Evolutionary conservation across 1,284 basidiomycete species (phyloP).

Genomic region (Agroathelia rolfsii): DNA sequence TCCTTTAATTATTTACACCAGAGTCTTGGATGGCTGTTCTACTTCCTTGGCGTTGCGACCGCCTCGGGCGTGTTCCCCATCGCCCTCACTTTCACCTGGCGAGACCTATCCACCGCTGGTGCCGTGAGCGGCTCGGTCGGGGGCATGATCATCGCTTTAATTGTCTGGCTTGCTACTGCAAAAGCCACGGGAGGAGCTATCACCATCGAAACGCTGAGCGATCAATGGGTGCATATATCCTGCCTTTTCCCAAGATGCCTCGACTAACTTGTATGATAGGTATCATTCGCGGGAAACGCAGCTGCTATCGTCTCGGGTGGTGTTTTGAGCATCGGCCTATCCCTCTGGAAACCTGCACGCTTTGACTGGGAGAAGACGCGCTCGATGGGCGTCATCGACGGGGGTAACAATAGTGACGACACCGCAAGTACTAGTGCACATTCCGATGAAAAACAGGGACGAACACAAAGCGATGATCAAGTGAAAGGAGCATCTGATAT

Average conservation of each 20-base stretch:
- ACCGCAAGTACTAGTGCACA: background rate
- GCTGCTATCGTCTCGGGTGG: conserved; percentile 34
- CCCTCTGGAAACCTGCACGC: conserved; percentile 27
- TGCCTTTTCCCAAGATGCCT: no score
- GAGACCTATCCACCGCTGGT: conserved; percentile 13
- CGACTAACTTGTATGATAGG: no score
- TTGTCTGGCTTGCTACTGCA: conserved; percentile 38
- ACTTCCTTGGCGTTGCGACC: conserved; percentile 23
- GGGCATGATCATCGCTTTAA: conserved; percentile 32
- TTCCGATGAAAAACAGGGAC: no score
- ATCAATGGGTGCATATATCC: no score
- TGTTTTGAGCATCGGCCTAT: conserved; percentile 31
- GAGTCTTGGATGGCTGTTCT: conserved; percentile 16
- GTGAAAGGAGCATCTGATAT: background rate
- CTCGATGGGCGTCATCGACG: conserved; percentile 8
- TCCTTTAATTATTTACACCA: conserved; percentile 7
- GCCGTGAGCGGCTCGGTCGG: conserved; percentile 33
- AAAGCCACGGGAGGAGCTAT: conserved; percentile 27
- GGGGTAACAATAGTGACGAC: no score
- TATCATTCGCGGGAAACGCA: conserved; percentile 33
- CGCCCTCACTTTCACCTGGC: conserved; percentile 14
- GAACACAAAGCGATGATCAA: no score
- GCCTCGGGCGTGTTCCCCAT: conserved; percentile 25
- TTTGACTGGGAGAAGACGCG: conserved; percentile 27
- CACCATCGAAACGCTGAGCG: conserved; percentile 25